These are phyloP conservation scores for Aspergillus versicolor DNA, from an alignment of 2,329 filamentous ascomycete genomes.

Conservation along the genomic window DNA sequence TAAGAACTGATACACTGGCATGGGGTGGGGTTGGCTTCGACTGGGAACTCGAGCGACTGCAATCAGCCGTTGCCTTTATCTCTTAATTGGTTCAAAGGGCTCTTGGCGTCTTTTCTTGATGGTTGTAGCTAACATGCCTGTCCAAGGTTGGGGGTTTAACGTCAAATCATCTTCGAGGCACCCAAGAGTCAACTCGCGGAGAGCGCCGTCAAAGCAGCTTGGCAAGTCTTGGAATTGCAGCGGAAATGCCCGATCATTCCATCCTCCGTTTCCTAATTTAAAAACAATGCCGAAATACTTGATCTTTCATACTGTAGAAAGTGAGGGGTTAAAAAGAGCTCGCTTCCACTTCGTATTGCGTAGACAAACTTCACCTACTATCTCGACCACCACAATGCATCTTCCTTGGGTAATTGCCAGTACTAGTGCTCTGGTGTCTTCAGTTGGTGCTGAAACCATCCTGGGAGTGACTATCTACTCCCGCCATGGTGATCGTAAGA, in stretches of 20 bases:
- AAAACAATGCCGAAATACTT: not conserved
- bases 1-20: not conserved
- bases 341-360: not conserved
- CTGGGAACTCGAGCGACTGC: not conserved
- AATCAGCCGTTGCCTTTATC: not conserved
- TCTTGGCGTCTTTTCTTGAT: not conserved
- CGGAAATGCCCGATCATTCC: not conserved
- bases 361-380: not conserved
- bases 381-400: not conserved
- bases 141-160: not conserved
- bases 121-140: too few relatives aligned
- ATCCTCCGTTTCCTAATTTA: not conserved
- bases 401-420: not conserved
- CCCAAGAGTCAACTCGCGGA: not conserved
- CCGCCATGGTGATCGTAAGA: slow-evolving; percentile 6
- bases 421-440: not conserved
- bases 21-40: not conserved
- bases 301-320: not conserved
- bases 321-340: not conserved
- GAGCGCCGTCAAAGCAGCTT: not conserved
- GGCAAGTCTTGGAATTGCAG: not conserved
- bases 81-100: not conserved
- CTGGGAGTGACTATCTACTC: slow-evolving; percentile 1
- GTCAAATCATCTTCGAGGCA: not conserved
- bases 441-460: not conserved